Conservation (phyloP, 208 protist species). For the Sergeia podlipaevii region DNA sequence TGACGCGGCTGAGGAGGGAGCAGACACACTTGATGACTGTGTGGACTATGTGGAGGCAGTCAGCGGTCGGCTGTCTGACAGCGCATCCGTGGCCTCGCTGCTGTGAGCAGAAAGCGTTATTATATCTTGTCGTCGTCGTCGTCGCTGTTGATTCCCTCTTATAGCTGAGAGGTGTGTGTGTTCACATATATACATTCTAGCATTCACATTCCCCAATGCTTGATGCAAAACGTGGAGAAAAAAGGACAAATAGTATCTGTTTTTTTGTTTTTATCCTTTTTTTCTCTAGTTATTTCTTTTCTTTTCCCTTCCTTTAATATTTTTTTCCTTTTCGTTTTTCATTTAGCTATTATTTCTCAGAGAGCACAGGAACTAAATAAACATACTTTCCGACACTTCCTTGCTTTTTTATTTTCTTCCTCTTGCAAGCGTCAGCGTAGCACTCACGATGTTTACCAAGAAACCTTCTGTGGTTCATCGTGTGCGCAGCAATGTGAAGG, state of each 20-base stretch:
- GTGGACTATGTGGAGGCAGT: slow-evolving; percentile 27
- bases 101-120: too few species aligned
- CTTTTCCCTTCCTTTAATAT: background rate
- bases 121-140: too few species aligned
- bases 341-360: slow-evolving; percentile 3
- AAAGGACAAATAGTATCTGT: too few species aligned
- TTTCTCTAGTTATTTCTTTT: slow-evolving; percentile 12
- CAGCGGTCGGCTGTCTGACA: too few species aligned
- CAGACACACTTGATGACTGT: slow-evolving; percentile 19
- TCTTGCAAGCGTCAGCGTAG: slow-evolving; percentile 5
- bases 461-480: slow-evolving; percentile 53
- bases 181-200: too few species aligned
- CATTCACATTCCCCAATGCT: too few species aligned
- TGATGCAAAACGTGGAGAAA: too few species aligned
- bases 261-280: slow-evolving; percentile 12
- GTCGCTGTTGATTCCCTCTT: too few species aligned
- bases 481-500: slow-evolving; percentile 20
- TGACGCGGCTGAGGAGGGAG: slow-evolving; percentile 9
- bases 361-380: background rate
- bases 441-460: slow-evolving; percentile 65
- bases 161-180: too few species aligned
- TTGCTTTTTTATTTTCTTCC: slow-evolving; percentile 10
- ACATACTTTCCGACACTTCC: background rate
- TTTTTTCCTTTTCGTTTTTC: slow-evolving; percentile 1
- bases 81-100: too few species aligned